Conservation (phyloP, 495 filamentous ascomycete species). For the Beverwykella pulmonaria region DNA sequence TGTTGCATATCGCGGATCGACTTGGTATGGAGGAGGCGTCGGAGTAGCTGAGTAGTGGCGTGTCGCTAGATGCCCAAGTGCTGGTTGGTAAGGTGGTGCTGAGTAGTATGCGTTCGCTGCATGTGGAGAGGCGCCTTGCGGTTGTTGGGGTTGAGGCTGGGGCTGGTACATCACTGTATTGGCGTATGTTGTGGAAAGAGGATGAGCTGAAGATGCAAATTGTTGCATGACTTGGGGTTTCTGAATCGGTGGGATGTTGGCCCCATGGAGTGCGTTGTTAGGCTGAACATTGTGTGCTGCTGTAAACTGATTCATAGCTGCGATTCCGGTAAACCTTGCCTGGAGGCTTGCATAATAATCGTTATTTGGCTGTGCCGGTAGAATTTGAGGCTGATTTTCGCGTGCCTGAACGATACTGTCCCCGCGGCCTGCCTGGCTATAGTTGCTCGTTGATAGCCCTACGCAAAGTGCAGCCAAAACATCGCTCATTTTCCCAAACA, state of each 20-base stretch:
- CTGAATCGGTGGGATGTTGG: neutral
- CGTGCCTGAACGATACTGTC: neutral
- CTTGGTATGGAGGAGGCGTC: neutral
- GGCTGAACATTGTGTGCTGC: neutral
- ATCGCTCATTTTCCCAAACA: neutral
- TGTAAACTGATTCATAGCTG: neutral
- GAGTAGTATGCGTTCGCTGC: neutral
- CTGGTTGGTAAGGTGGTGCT: neutral
- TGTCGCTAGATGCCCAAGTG: neutral
- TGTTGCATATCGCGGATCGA: neutral
- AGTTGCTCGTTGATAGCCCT: neutral
- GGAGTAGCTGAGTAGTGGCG: neutral
- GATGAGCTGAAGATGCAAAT: neutral
- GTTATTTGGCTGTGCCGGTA: neutral
- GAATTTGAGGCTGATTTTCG: too few species aligned
- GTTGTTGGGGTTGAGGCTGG: neutral
- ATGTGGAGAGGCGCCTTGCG: neutral
- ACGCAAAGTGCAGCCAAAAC: neutral
- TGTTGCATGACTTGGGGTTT: neutral
- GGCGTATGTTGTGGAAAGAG: neutral
- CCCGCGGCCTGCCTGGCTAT: neutral
- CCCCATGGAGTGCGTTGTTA: neutral
- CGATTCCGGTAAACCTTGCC: neutral
- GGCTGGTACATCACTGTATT: neutral
- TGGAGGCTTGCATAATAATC: neutral